Evolutionary conservation across 257 asterid species (phyloP).

Genomic region (Solanum pinnatisectum): DNA sequence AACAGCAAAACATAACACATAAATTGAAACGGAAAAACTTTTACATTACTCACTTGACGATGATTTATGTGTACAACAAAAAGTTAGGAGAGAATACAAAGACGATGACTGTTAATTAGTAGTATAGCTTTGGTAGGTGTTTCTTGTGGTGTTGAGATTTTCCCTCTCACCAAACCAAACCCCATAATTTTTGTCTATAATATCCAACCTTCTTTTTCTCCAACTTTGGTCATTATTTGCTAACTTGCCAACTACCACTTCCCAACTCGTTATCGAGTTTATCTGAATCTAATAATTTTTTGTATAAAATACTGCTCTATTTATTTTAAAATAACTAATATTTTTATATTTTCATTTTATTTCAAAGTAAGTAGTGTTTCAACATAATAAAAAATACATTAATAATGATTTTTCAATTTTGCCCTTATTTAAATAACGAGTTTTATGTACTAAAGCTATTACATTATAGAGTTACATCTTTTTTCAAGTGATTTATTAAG

Average conservation of each 20-base stretch:
- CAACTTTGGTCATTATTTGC: not conserved
- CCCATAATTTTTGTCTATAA: not conserved
- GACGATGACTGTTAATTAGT: not conserved
- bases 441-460: not conserved
- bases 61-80: not conserved
- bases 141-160: slow-evolving; percentile 1
- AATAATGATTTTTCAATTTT: no score
- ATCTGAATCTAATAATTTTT: not conserved
- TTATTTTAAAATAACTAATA: no score
- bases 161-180: not conserved
- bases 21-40: not conserved
- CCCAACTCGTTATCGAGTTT: not conserved
- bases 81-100: not conserved
- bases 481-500: not conserved
- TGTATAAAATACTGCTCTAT: no score
- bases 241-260: not conserved
- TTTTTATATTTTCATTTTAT: no score
- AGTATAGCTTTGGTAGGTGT: not conserved
- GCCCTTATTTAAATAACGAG: no score
- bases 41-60: not conserved
- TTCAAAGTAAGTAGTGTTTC: not conserved
- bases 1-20: not conserved
- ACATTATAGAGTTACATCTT: not conserved
- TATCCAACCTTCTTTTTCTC: not conserved
- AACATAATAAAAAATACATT: no score